Evolutionary conservation across 2,329 filamentous ascomycete species (phyloP).

Genomic region (Verticillium nubilum): DNA sequence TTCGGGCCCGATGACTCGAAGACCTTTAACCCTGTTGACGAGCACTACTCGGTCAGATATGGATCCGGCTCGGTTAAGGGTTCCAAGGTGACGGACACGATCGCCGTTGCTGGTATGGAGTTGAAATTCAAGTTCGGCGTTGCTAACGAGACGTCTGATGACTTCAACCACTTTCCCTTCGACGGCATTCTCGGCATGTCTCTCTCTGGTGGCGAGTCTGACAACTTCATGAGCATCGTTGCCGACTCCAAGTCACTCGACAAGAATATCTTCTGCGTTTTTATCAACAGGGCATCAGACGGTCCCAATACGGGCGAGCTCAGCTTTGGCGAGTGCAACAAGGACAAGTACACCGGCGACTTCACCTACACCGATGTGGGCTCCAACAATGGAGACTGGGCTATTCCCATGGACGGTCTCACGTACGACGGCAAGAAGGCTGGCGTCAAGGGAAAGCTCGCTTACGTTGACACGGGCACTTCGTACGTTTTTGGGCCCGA

Average conservation of each 20-base stretch:
- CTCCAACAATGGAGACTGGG: conserved; percentile 59
- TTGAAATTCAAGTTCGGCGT: conserved; percentile 66
- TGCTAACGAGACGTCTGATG: conserved; percentile 63
- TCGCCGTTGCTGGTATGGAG: conserved; percentile 61
- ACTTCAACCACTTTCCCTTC: conserved; percentile 76
- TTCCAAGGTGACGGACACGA: conserved; percentile 56
- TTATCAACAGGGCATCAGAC: conserved; percentile 62
- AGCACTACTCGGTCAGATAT: conserved; percentile 64
- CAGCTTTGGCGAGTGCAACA: conserved; percentile 68
- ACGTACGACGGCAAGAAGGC: conserved; percentile 54
- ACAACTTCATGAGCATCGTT: conserved; percentile 64
- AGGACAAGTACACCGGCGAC: conserved; percentile 59
- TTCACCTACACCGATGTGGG: conserved; percentile 60
- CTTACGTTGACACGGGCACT: conserved; percentile 81
- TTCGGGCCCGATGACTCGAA: conserved; percentile 64
- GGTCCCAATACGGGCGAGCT: conserved; percentile 67
- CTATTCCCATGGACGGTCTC: conserved; percentile 62
- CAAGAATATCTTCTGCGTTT: conserved; percentile 65
- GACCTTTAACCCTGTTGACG: conserved; percentile 47
- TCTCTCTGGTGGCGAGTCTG: conserved; percentile 50
- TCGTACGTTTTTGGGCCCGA: conserved; percentile 71
- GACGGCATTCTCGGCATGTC: conserved; percentile 83
- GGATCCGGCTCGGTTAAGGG: conserved; percentile 73
- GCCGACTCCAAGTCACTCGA: conserved; percentile 48
- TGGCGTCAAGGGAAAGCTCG: conserved; percentile 49